These are phyloP conservation scores for Kingdonia uniflora DNA, from an alignment of 164 flowering plant genomes.

Conservation along the genomic window DNA sequence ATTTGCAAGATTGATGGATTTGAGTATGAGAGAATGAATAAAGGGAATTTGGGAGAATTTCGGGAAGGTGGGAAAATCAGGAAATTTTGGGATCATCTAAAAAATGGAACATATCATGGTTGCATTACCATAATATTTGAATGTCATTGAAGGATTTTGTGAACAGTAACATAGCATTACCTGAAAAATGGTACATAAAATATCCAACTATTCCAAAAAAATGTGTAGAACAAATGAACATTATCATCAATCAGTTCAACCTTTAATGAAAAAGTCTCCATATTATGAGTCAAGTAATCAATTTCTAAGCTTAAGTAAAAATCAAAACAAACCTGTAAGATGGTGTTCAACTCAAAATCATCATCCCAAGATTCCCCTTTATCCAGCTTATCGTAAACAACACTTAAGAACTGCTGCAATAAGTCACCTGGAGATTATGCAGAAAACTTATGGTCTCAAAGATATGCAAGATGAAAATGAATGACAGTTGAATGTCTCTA, in stretches of 20 bases:
- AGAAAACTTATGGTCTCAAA: not conserved
- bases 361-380: slow-evolving; percentile 87
- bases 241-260: not conserved
- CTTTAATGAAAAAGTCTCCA: not conserved
- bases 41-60: too few species aligned
- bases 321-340: slow-evolving; percentile 60
- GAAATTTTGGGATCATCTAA: too few species aligned
- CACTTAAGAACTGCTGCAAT: slow-evolving; percentile 80
- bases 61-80: too few species aligned
- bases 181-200: too few species aligned
- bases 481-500: not conserved
- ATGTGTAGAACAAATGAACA: not conserved
- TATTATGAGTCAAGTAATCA: too few species aligned
- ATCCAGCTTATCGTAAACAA: slow-evolving; percentile 74
- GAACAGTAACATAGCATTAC: too few species aligned
- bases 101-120: too few species aligned
- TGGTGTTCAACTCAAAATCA: slow-evolving; percentile 87
- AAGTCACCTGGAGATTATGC: slow-evolving; percentile 61
- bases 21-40: too few species aligned
- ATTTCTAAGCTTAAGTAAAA: not conserved
- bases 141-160: too few species aligned
- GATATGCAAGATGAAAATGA: not conserved
- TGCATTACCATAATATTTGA: too few species aligned
- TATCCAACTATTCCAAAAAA: too few species aligned
- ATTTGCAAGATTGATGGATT: too few species aligned